A percentile compares a stretch with the other conserved stretches of the same genome.
These are phyloP conservation scores for Vigna nakashimae DNA, from an alignment of 306 rosid genomes.

Conservation along the genomic window DNA sequence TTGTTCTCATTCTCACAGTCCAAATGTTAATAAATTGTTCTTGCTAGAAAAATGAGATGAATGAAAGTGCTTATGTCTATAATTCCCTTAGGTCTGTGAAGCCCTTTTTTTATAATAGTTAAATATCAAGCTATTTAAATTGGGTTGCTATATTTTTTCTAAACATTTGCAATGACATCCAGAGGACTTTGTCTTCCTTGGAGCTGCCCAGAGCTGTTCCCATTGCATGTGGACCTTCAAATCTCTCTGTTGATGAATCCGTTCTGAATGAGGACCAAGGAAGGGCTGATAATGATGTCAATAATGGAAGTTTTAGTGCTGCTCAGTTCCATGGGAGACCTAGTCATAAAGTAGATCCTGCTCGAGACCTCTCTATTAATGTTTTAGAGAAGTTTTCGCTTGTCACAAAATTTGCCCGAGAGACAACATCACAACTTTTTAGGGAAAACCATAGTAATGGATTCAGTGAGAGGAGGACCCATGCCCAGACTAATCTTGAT, in stretches of 20 bases:
- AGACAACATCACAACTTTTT: conserved; percentile 95
- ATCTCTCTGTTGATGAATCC: conserved; percentile 56
- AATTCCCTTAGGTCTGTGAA: conserved; percentile 33
- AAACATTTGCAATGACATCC: conserved; percentile 51
- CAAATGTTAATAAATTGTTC: conserved; percentile 31
- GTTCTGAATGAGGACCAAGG: conserved; percentile 59
- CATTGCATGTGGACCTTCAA: conserved; percentile 66
- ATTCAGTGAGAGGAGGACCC: conserved; percentile 62
- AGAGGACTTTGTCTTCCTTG: conserved; percentile 95
- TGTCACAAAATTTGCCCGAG: conserved; percentile 97
- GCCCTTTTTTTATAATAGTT: neutral
- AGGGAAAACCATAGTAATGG: conserved; percentile 82
- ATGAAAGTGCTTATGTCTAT: conserved; percentile 15
- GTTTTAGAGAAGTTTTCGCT: conserved; percentile 96
- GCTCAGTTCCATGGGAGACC: conserved; percentile 69
- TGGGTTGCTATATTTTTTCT: conserved; percentile 38
- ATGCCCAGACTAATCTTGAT: conserved; percentile 54
- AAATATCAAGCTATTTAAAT: conserved; percentile 3
- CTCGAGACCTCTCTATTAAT: conserved; percentile 92
- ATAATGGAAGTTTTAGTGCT: conserved; percentile 52
- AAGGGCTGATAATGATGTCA: conserved; percentile 54
- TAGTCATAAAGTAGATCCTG: conserved; percentile 77
- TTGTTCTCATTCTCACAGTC: conserved; percentile 22
- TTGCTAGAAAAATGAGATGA: conserved; percentile 29
- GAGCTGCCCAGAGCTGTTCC: conserved; percentile 89